phyloP scores from a whole-genome alignment of 2,329 filamentous ascomycete species.

The Alternaria angustiovoidea region DNA sequence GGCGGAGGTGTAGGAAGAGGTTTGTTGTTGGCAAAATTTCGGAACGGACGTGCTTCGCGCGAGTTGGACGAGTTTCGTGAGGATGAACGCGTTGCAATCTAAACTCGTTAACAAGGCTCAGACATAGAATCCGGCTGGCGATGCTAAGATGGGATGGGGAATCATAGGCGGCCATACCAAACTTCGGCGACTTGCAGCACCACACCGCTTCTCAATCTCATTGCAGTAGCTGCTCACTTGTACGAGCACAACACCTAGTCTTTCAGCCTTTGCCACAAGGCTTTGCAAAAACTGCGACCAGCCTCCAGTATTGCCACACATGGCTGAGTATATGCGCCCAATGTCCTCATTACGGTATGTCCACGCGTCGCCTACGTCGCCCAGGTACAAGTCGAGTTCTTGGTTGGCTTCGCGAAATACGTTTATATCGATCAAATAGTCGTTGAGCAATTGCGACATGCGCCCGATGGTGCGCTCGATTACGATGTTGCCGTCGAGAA shows the following conservation, averaged over 20 bases:
- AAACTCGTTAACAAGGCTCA: constrained; percentile 19
- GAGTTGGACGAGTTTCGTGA: constrained; percentile 49
- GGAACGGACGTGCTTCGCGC: constrained; percentile 42
- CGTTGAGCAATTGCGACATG: constrained; percentile 77
- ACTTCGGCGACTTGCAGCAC: constrained; percentile 80
- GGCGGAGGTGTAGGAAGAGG: constrained; percentile 46
- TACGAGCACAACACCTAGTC: constrained; percentile 73
- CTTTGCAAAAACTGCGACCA: constrained; percentile 84
- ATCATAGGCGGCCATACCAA: constrained; percentile 62
- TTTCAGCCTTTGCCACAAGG: constrained; percentile 75
- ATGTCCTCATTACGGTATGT: constrained; percentile 68
- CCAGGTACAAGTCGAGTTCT: constrained; percentile 79
- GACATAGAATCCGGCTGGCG: neutral
- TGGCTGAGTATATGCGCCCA: constrained; percentile 80
- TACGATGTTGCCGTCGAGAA: constrained; percentile 86
- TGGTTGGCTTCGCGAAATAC: constrained; percentile 79
- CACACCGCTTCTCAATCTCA: constrained; percentile 87
- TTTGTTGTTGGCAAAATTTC: constrained; percentile 48
- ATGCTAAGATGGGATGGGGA: neutral
- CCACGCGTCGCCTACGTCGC: constrained; percentile 68
- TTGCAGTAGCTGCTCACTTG: constrained; percentile 79
- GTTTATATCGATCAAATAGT: constrained; percentile 78
- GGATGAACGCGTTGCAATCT: constrained; percentile 51
- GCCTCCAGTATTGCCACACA: constrained; percentile 91
- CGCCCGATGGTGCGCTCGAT: constrained; percentile 89